A percentile compares a stretch with the other conserved stretches of the same genome.
Conservation (phyloP, 2,329 filamentous ascomycete species). For the Botrytis porri region DNA sequence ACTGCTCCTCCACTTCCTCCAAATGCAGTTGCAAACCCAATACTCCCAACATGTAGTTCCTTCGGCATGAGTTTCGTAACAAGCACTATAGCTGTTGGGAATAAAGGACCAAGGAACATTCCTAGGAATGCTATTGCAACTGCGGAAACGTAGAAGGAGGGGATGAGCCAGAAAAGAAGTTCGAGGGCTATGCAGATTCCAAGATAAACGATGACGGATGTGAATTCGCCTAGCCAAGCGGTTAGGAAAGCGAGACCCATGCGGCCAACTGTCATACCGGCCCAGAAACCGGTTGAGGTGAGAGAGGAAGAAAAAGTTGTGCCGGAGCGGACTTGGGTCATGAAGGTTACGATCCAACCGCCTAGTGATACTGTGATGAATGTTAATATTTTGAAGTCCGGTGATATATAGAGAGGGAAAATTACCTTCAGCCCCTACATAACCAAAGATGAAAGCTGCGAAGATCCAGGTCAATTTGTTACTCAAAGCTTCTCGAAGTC, state of each 20-base stretch:
- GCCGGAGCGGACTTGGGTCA: slow-evolving; percentile 74
- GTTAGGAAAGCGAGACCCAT: slow-evolving; percentile 76
- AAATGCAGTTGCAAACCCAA: slow-evolving; percentile 77
- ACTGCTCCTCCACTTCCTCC: slow-evolving; percentile 64
- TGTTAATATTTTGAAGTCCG: not conserved
- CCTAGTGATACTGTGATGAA: slow-evolving; percentile 58
- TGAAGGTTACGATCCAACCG: slow-evolving; percentile 82
- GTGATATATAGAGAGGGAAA: not conserved
- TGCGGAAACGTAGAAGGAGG: slow-evolving; percentile 69
- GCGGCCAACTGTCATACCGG: slow-evolving; percentile 73
- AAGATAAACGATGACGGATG: slow-evolving; percentile 63
- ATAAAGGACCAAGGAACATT: slow-evolving; percentile 77
- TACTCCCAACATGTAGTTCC: slow-evolving; percentile 71
- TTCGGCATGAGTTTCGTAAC: slow-evolving; percentile 71
- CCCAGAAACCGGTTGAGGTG: slow-evolving; percentile 79
- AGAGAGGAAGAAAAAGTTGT: slow-evolving; percentile 71
- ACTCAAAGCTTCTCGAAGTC: slow-evolving; percentile 39
- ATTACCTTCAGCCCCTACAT: slow-evolving; percentile 67
- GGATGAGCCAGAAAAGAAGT: slow-evolving; percentile 78
- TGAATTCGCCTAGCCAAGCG: slow-evolving; percentile 68
- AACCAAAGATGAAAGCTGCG: slow-evolving; percentile 70
- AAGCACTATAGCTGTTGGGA: slow-evolving; percentile 71
- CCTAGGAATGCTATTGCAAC: slow-evolving; percentile 70
- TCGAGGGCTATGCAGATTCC: slow-evolving; percentile 60
- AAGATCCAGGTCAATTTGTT: slow-evolving; percentile 62